These are phyloP conservation scores for Didymella lethalis DNA, from an alignment of 2,329 filamentous ascomycete species.

Conservation along the genomic window DNA sequence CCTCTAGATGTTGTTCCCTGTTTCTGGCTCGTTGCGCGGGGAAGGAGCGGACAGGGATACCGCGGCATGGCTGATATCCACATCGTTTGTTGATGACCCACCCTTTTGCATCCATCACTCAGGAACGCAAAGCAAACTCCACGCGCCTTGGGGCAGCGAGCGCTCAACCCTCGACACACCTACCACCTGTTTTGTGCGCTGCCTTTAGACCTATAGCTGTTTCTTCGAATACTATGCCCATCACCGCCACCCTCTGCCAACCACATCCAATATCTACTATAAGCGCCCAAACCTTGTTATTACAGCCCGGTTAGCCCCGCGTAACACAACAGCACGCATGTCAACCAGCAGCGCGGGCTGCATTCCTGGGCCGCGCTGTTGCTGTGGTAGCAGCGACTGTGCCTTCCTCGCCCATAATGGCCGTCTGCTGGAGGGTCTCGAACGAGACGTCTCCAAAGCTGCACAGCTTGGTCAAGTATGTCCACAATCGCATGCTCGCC, in stretches of 20 bases:
- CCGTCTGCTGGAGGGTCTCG: slow-evolving; percentile 77
- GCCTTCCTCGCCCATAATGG: slow-evolving; percentile 82
- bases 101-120: slow-evolving; percentile 18
- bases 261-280: slow-evolving; percentile 15
- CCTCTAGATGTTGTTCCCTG: slow-evolving; percentile 6
- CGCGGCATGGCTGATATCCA: slow-evolving; percentile 14
- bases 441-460: slow-evolving; percentile 86
- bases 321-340: slow-evolving; percentile 29
- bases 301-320: slow-evolving; percentile 29
- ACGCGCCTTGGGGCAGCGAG: slow-evolving; percentile 14
- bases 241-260: slow-evolving; percentile 15
- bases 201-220: slow-evolving; percentile 4
- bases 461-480: slow-evolving; percentile 92
- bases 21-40: slow-evolving; percentile 22
- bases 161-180: slow-evolving; percentile 20
- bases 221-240: slow-evolving; percentile 34
- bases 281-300: slow-evolving; percentile 14
- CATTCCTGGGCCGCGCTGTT: slow-evolving; percentile 66
- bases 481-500: slow-evolving; percentile 38
- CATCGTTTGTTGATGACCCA: slow-evolving; percentile 18
- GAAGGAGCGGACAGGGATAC: slow-evolving; percentile 19
- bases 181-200: slow-evolving; percentile 25
- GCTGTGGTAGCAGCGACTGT: slow-evolving; percentile 84
- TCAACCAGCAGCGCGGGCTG: slow-evolving; percentile 30
- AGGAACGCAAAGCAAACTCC: slow-evolving; percentile 22